Percentiles rank a stretch among this genome's conserved stretches.
phyloP scores from a whole-genome alignment of 1,284 basidiomycete species.

The Pseudozyma tsukubaensis region DNA sequence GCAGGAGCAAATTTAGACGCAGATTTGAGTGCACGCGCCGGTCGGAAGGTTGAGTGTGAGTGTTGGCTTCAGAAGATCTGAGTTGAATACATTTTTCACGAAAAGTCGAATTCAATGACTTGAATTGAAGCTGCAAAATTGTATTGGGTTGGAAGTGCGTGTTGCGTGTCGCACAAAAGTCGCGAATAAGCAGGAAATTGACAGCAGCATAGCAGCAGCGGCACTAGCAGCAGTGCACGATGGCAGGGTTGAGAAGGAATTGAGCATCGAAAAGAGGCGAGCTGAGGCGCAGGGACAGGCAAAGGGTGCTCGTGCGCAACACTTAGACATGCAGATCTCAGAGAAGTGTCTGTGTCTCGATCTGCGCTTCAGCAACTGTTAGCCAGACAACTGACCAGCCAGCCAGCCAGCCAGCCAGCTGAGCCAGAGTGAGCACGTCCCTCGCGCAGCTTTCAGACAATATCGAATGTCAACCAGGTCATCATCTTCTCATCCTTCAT shows the following conservation, averaged over 20 bases:
- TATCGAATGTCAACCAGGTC: not conserved
- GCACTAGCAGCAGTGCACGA: not conserved
- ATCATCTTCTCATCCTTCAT: slow-evolving; percentile 6
- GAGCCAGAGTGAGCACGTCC: not conserved
- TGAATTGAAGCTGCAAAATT: not conserved
- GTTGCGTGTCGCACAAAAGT: slow-evolving; percentile 9
- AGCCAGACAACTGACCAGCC: not conserved
- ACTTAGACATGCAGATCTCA: slow-evolving; percentile 25
- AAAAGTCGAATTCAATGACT: not conserved
- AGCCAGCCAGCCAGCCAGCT: not conserved
- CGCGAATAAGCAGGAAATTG: not conserved
- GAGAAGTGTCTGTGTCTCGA: not conserved
- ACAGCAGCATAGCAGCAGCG: not conserved
- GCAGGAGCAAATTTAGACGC: too few species aligned
- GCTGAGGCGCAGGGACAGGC: not conserved
- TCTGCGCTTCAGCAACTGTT: not conserved
- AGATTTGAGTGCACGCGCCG: too few species aligned
- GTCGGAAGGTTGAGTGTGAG: too few species aligned
- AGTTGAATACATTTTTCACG: not conserved
- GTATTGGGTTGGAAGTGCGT: slow-evolving; percentile 14
- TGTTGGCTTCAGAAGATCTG: not conserved
- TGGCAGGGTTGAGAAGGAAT: not conserved
- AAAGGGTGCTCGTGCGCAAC: slow-evolving; percentile 44
- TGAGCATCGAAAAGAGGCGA: not conserved
- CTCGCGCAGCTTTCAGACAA: not conserved